phyloP scores from a whole-genome alignment of 2,329 filamentous ascomycete species.

The Pseudocercospora musae region DNA sequence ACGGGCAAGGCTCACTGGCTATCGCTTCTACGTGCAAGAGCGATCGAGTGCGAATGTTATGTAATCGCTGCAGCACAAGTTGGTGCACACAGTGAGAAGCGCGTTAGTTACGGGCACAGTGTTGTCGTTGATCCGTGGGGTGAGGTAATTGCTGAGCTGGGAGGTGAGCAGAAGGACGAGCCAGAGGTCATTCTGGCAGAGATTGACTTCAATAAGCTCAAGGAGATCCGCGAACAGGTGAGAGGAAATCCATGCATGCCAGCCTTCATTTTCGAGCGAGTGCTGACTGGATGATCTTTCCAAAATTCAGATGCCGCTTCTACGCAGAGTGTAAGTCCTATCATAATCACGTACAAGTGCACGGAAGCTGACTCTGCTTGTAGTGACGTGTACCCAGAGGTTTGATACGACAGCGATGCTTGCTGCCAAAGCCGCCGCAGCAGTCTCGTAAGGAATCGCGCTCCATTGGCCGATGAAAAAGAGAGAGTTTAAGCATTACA shows the following conservation, averaged over 20 bases:
- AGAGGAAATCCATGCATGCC: neutral
- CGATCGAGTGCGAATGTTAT: constrained; percentile 86
- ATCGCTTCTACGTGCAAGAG: constrained; percentile 69
- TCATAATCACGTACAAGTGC: neutral
- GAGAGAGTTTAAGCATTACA: neutral
- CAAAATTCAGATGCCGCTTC: neutral
- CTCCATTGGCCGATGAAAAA: neutral
- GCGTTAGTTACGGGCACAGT: constrained; percentile 80
- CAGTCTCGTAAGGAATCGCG: neutral
- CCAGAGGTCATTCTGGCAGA: constrained; percentile 43
- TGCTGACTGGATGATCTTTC: neutral
- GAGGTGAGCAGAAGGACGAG: constrained; percentile 45
- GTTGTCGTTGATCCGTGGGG: constrained; percentile 89
- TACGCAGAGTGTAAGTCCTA: constrained; percentile 44
- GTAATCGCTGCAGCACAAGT: constrained; percentile 81
- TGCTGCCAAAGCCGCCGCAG: neutral
- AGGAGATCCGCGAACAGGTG: constrained; percentile 36
- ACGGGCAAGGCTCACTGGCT: constrained; percentile 89
- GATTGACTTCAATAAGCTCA: constrained; percentile 38
- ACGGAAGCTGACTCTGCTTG: neutral
- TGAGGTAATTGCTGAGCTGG: constrained; percentile 63
- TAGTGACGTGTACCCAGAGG: constrained; percentile 35
- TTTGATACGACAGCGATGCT: constrained; percentile 13
- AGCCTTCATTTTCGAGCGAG: neutral
- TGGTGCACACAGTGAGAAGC: constrained; percentile 69